These are phyloP conservation scores for Diaporthe aspalathi DNA, from an alignment of 2,329 filamentous ascomycete genomes.

Conservation along the genomic window DNA sequence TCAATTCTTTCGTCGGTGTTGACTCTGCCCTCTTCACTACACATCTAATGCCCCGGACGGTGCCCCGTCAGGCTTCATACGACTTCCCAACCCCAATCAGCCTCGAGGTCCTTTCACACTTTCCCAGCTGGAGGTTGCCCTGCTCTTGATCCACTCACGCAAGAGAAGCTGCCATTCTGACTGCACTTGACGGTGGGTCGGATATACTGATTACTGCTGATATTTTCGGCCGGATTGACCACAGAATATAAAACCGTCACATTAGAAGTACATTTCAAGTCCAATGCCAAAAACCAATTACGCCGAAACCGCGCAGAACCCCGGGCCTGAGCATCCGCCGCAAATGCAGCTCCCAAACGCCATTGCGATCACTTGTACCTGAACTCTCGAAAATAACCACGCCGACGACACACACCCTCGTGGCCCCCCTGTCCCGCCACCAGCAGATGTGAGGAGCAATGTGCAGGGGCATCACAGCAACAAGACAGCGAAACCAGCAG, in stretches of 20 bases:
- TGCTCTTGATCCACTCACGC: not conserved
- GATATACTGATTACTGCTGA: not conserved
- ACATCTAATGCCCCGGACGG: too few species aligned
- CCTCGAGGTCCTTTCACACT: not conserved
- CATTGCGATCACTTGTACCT: not conserved
- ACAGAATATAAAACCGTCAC: not conserved
- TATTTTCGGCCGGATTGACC: not conserved
- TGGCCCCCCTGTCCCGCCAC: not conserved
- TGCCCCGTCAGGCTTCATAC: not conserved
- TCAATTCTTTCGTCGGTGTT: not conserved
- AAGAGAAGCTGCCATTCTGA: not conserved
- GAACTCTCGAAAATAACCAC: not conserved
- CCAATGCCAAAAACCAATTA: not conserved
- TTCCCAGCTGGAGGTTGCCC: not conserved
- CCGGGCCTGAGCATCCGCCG: not conserved
- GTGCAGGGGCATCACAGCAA: slow-evolving; percentile 3
- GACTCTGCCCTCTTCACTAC: not conserved
- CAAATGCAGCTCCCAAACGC: not conserved
- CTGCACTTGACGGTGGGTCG: not conserved
- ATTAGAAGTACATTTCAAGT: not conserved
- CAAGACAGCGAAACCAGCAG: not conserved
- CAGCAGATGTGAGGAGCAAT: not conserved
- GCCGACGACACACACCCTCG: too few species aligned
- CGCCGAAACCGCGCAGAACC: not conserved
- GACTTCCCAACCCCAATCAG: too few species aligned